Conservation (phyloP, 2,329 filamentous ascomycete species). For the Xylariaceae sp. region DNA sequence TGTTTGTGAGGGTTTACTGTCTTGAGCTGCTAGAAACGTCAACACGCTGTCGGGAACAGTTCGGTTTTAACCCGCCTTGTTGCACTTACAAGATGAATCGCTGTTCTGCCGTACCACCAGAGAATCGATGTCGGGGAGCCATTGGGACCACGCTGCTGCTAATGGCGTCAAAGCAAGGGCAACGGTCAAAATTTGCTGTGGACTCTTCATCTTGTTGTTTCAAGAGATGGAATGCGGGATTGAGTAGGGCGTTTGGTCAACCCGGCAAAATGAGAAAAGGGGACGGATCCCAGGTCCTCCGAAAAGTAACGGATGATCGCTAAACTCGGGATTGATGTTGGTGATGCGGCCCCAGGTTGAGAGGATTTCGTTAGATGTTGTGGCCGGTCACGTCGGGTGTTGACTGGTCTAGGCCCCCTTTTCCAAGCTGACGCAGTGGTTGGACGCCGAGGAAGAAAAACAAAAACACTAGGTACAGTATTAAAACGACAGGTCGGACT, state of each 20-base stretch:
- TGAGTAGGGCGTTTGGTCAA: slow-evolving; percentile 14
- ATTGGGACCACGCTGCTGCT: slow-evolving; percentile 62
- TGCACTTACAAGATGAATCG: slow-evolving; percentile 34
- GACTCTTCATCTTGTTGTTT: slow-evolving; percentile 55
- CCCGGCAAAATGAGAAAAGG: slow-evolving; percentile 20
- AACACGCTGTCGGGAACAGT: not conserved
- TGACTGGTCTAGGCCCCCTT: slow-evolving; percentile 11
- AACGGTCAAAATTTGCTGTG: slow-evolving; percentile 53
- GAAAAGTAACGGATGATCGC: slow-evolving; percentile 15
- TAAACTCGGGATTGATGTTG: not conserved
- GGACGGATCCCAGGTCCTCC: slow-evolving; percentile 20
- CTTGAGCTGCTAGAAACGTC: slow-evolving; percentile 6
- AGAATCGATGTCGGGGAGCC: slow-evolving; percentile 59
- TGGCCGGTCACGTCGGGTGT: slow-evolving; percentile 8
- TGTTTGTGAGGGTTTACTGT: slow-evolving; percentile 14
- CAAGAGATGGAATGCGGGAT: slow-evolving; percentile 34
- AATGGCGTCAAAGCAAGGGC: slow-evolving; percentile 59
- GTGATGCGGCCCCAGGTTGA: slow-evolving; percentile 12
- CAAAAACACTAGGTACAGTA: slow-evolving; percentile 27
- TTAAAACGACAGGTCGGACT: slow-evolving; percentile 29
- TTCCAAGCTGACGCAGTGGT: slow-evolving; percentile 23
- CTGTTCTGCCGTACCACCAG: slow-evolving; percentile 58
- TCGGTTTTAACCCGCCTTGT: not conserved
- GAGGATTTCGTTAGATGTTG: slow-evolving; percentile 12
- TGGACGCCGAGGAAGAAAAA: slow-evolving; percentile 29